Base-by-base conservation (phyloP, 768 basidiomycete species). In the Trametes cinnabarina region DNA sequence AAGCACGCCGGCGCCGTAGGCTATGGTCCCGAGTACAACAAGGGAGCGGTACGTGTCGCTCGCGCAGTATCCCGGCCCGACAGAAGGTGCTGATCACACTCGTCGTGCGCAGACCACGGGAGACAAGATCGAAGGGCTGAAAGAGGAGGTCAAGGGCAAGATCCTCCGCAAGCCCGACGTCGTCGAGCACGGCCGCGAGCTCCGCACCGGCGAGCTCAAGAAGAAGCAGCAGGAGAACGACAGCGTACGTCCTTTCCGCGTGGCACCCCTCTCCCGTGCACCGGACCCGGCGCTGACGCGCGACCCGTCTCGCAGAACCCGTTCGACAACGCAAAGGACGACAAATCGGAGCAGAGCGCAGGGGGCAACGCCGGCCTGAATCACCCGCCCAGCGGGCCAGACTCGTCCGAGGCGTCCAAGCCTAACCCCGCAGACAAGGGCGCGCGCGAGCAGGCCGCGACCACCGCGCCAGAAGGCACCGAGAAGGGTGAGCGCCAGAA, bases 1-100 rank as follows among this genome's bases (percentile, higher is more conserved):
- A 62, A 61, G 43, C 79, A 81, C 51, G 75, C 77, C 0, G 79
- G 79, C 11, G 70, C 73, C 0, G 68, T 73, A 5, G 77, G 79
- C n/a, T 58, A 72, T 14, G 77, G 77, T 12, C 74, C 73, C 8
- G 69, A 75, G 12, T 74, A 72, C 44, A 66, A 61, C 12, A 47
- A 63, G 14, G 70, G 66, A 43, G 65, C 66, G 25, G 77, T 77
- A 44, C 46, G 71, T 68, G 5, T 7, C 17, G 7, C 2, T 12
- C 2, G 1, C 30, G 12, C 22, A 12, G 11, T 25, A 5, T 1
- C 25, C 1, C 1, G 0, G n/a, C 6, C 19, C 6, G 2, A 1
- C 40, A n/a, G 9, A 11, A n/a, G 3, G 3, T 15, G 25, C 30
- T 32, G 4, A 26, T 8, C 12, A 25, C 23, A 5, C 19, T 10